Evolutionary conservation across 2,329 filamentous ascomycete species (phyloP).

Genomic region (Ophiocordyceps australis): DNA sequence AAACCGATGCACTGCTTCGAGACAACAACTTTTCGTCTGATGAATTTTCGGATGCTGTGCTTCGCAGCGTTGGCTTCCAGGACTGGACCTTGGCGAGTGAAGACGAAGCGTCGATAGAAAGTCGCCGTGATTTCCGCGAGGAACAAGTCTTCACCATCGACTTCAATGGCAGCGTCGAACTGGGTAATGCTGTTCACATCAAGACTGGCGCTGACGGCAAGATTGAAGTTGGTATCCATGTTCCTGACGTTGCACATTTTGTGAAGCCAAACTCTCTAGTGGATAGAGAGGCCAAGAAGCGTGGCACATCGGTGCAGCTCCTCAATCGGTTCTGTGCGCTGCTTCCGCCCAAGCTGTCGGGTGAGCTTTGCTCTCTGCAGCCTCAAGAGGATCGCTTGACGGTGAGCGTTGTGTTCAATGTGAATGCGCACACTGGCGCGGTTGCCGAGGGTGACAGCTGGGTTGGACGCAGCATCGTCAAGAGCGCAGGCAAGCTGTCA

Average conservation of each 20-base stretch:
- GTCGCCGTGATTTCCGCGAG: slow-evolving; percentile 75
- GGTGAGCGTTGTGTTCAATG: slow-evolving; percentile 82
- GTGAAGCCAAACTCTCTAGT: slow-evolving; percentile 92
- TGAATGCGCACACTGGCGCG: slow-evolving; percentile 62
- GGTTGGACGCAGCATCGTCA: slow-evolving; percentile 87
- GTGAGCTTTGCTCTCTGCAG: slow-evolving; percentile 72
- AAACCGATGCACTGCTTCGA: slow-evolving; percentile 88
- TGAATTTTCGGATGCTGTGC: slow-evolving; percentile 90
- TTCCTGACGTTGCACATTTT: slow-evolving; percentile 90
- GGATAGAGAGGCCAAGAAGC: slow-evolving; percentile 94
- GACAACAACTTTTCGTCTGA: slow-evolving; percentile 99
- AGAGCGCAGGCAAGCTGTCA: slow-evolving; percentile 71
- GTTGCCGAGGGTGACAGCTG: slow-evolving; percentile 76
- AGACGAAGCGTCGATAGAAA: slow-evolving; percentile 51
- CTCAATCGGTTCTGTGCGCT: slow-evolving; percentile 79
- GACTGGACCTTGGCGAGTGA: slow-evolving; percentile 82
- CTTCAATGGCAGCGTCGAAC: slow-evolving; percentile 68
- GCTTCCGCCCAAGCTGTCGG: slow-evolving; percentile 70
- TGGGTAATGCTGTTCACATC: slow-evolving; percentile 86
- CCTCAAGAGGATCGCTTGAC: slow-evolving; percentile 82
- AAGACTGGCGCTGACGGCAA: slow-evolving; percentile 69
- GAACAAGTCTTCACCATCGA: slow-evolving; percentile 88
- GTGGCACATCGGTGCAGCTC: slow-evolving; percentile 86
- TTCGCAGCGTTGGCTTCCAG: slow-evolving; percentile 80
- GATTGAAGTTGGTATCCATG: slow-evolving; percentile 87